phyloP scores from a whole-genome alignment of 202 grass and related monocot species.

The Dendrocalamus latiflorus region DNA sequence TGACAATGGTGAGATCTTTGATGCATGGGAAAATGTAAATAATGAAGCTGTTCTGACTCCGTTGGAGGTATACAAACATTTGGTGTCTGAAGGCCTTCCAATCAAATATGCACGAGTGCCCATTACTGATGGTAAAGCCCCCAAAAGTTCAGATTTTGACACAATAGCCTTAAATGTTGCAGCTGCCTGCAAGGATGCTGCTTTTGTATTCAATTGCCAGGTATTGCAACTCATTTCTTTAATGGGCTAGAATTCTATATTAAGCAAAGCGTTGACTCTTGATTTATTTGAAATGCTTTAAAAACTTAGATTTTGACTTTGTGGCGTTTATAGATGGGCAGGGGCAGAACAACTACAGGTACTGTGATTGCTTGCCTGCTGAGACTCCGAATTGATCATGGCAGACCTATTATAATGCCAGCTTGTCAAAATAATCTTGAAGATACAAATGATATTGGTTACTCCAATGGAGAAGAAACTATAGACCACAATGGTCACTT shows the following conservation, averaged over 20 bases:
- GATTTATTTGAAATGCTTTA: not conserved
- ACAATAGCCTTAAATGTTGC: constrained; percentile 77
- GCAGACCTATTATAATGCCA: constrained; percentile 72
- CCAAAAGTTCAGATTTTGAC: constrained; percentile 98
- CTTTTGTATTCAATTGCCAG: constrained; percentile 99
- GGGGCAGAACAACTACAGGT: constrained; percentile 91
- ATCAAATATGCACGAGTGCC: constrained; percentile 94
- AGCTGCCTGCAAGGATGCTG: constrained; percentile 59
- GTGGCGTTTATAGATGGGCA: constrained; percentile 73
- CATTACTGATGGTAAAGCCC: constrained; percentile 99
- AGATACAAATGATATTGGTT: constrained; percentile 39
- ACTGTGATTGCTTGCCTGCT: constrained; percentile 95
- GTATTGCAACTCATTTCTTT: constrained; percentile 35
- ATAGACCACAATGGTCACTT: constrained; percentile 45
- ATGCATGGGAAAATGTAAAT: constrained; percentile 88
- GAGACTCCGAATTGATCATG: constrained; percentile 78
- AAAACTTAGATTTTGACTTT: constrained; percentile 28
- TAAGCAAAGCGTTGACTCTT: constrained; percentile 9
- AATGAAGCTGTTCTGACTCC: constrained; percentile 83
- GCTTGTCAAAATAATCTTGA: constrained; percentile 41
- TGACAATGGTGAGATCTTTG: constrained; percentile 78
- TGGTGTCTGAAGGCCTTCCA: constrained; percentile 76
- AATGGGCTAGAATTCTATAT: not conserved
- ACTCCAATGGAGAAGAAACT: constrained; percentile 71
- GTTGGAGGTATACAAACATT: constrained; percentile 83